Base-by-base conservation (phyloP, 192 early-diverging fungal genomes). In the Funneliformis mosseae region DNA sequence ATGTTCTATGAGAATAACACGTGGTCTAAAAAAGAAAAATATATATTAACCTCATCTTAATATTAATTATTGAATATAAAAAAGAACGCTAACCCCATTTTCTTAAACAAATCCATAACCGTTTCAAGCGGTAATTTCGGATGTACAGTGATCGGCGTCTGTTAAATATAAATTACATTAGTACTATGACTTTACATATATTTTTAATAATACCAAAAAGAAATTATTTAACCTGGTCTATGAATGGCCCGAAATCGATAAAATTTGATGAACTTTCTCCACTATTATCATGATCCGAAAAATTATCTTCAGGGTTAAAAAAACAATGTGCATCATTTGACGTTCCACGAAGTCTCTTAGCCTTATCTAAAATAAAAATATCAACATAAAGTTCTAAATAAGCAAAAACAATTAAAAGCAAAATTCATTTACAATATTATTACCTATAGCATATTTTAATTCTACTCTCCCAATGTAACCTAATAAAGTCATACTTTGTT, bases 61-160 rank as follows among this genome's bases (percentile, higher is more conserved):
- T 43, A 21, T 67, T 55, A 50, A 41, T 50, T 9, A 61, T 23
- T 64, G 0, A 23, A 18, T 21, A 45, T 11, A 70, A 8, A 33
- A 59, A 25, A 9, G 27, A 23, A 42, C 70, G 42, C 42, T 70
- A 70, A 88, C 87, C 93, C 94, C 71, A 95, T 88, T 85, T 96
- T 94, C 72, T 93, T 93, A 80, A 96, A 96, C 60, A 96, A 88
- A 84, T 95, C 92, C 80, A 94, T 87, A 0, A 93, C 92, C 0
- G 92, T 94, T 75, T 94, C 95, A 11, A 92, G 83, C 2, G 93
- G 86, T 33, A 89, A 85, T 41, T 90, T 87, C 25, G 94, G 94
- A 16, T 91, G 84, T 21, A 95, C 93, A 0, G 91, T 91, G 18
- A 93, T 88, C 0, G 95, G 93, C n/a, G 91, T 93, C 81, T 88